Evolutionary conservation across 768 basidiomycete species (phyloP).

Genomic region (Tylopilus sp.): DNA sequence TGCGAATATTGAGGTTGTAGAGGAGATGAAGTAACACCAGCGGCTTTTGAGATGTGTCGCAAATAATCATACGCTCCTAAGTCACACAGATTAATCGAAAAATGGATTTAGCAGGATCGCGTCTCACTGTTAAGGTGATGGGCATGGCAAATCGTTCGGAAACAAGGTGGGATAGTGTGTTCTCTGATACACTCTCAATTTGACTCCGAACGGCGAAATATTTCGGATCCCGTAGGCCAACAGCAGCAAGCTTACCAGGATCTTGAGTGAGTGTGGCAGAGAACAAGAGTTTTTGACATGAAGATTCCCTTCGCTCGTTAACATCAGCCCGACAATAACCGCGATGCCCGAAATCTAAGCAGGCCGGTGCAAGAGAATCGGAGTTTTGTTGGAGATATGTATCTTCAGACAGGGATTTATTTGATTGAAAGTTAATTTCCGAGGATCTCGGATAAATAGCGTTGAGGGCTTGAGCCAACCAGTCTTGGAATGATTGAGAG

Average conservation of each 20-base stretch:
- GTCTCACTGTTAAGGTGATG: constrained; percentile 61
- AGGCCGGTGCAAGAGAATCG: constrained; percentile 61
- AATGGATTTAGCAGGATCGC: neutral
- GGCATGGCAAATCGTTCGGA: constrained; percentile 85
- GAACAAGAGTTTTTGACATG: constrained; percentile 94
- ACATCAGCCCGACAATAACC: constrained; percentile 43
- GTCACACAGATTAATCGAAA: neutral
- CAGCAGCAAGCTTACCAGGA: constrained; percentile 85
- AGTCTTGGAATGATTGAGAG: constrained; percentile 94
- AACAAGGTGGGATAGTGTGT: constrained; percentile 48
- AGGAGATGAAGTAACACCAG: constrained; percentile 87
- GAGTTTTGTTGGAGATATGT: neutral
- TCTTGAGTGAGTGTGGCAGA: constrained; percentile 94
- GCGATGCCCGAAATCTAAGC: constrained; percentile 31
- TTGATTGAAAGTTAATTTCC: neutral
- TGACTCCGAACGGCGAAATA: constrained; percentile 81
- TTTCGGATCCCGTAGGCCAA: constrained; percentile 74
- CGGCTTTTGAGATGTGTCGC: constrained; percentile 78
- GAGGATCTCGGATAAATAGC: constrained; percentile 52
- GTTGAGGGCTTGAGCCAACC: constrained; percentile 81
- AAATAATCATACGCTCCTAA: constrained; percentile 86
- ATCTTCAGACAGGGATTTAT: constrained; percentile 5
- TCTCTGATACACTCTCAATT: constrained; percentile 33
- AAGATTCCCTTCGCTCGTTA: constrained; percentile 54
- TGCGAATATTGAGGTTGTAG: constrained; percentile 53